Conservation (phyloP, 495 filamentous ascomycete species). For the Tirmania nivea region DNA sequence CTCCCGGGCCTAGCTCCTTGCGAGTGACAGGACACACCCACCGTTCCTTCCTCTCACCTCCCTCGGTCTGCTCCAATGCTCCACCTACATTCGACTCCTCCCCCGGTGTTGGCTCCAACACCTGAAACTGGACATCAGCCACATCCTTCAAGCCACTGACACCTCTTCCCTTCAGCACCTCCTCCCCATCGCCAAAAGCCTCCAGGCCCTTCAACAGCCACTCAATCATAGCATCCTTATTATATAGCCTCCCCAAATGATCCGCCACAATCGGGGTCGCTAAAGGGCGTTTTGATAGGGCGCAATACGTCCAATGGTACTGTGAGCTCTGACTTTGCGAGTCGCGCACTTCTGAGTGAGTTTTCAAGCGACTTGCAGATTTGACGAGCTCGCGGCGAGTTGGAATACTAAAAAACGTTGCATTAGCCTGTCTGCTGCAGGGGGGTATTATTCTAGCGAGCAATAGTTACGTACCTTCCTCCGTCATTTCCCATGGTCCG, state of each 20-base stretch:
- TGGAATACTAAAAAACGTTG: conserved; percentile 36
- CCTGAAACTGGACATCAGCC: conserved; percentile 65
- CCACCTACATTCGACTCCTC: conserved; percentile 7
- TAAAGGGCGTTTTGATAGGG: conserved; percentile 57
- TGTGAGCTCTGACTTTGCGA: conserved; percentile 58
- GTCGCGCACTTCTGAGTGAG: conserved; percentile 76
- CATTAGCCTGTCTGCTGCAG: conserved; percentile 19
- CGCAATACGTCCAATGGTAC: conserved; percentile 70
- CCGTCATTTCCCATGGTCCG: conserved; percentile 79
- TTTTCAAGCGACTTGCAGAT: conserved; percentile 57
- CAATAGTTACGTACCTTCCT: conserved; percentile 34
- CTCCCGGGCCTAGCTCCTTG: conserved; percentile 59
- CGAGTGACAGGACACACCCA: conserved; percentile 78
- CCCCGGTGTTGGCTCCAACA: conserved; percentile 23
- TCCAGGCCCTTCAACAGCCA: conserved; percentile 49
- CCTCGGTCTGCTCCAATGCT: conserved; percentile 12
- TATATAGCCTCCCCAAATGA: conserved; percentile 67
- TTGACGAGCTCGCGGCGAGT: conserved; percentile 90
- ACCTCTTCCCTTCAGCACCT: conserved; percentile 38
- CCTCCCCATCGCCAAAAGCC: conserved; percentile 34
- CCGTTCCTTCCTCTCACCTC: conserved; percentile 25
- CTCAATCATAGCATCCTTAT: conserved; percentile 76
- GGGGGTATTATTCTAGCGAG: background rate
- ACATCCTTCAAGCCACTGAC: conserved; percentile 73
- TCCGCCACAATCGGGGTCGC: conserved; percentile 63